Percentiles rank a stretch among this genome's conserved stretches.
Evolutionary conservation across 2,329 filamentous ascomycete species (phyloP).

Genomic region (Ophiostoma populinum): DNA sequence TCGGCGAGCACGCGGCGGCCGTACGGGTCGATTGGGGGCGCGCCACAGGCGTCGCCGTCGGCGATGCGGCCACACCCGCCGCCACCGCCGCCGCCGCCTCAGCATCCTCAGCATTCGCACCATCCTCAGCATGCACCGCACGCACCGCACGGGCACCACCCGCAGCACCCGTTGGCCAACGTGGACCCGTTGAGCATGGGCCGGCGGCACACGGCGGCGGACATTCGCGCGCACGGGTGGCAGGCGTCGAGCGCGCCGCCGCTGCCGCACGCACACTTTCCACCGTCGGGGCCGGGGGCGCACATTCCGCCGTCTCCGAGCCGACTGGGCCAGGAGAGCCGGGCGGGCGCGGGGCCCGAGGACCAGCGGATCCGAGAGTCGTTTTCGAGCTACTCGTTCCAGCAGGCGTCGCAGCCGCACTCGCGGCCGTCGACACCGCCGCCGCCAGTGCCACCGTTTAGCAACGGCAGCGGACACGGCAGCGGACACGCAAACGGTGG

Average conservation of each 20-base stretch:
- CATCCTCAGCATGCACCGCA: background rate
- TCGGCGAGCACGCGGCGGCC: slow-evolving; percentile 58
- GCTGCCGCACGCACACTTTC: slow-evolving; percentile 21
- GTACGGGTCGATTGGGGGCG: slow-evolving; percentile 72
- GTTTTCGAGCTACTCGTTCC: slow-evolving; percentile 35
- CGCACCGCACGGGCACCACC: background rate
- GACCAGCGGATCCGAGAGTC: slow-evolving; percentile 41
- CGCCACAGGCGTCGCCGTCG: slow-evolving; percentile 52
- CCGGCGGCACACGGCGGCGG: slow-evolving; percentile 82
- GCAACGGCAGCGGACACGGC: slow-evolving; percentile 10
- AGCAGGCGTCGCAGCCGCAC: slow-evolving; percentile 26
- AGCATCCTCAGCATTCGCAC: slow-evolving; percentile 14
- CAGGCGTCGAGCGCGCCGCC: slow-evolving; percentile 42
- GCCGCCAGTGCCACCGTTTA: slow-evolving; percentile 30
- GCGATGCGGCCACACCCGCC: slow-evolving; percentile 52
- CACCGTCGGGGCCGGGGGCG: slow-evolving; percentile 12
- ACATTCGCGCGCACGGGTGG: slow-evolving; percentile 82
- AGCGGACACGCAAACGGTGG: background rate
- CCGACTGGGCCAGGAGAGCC: slow-evolving; percentile 14
- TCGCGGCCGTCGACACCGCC: slow-evolving; percentile 38
- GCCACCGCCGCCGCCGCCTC: slow-evolving; percentile 28
- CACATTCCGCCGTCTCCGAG: slow-evolving; percentile 39
- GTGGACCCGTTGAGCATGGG: slow-evolving; percentile 50
- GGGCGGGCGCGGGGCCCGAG: slow-evolving; percentile 20
- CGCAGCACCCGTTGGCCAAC: slow-evolving; percentile 26